phyloP scores from a whole-genome alignment of 306 rosid species.

The Fagus crenata region DNA sequence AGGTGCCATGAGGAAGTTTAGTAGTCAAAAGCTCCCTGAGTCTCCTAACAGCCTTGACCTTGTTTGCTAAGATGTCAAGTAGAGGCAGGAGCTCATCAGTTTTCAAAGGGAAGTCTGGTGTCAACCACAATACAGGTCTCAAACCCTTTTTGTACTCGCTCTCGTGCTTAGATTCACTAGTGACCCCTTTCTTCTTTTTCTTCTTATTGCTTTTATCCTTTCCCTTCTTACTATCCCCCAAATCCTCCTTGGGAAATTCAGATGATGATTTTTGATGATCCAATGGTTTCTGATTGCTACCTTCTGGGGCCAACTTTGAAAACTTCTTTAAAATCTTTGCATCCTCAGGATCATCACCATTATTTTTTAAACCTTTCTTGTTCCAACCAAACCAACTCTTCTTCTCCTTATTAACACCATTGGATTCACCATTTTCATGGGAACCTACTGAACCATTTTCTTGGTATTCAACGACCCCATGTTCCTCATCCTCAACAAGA shows the following conservation, averaged over 20 bases:
- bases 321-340: constrained; percentile 65
- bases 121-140: constrained; percentile 98
- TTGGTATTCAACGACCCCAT: constrained; percentile 50
- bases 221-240: constrained; percentile 68
- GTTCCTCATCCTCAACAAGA: constrained; percentile 74
- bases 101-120: constrained; percentile 92
- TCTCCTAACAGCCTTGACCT: constrained; percentile 96
- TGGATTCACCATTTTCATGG: constrained; percentile 65
- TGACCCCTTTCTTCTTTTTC: constrained; percentile 80
- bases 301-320: constrained; percentile 72
- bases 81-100: constrained; percentile 97
- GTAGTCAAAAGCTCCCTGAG: constrained; percentile 98
- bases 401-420: constrained; percentile 78
- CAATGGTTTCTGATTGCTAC: constrained; percentile 59
- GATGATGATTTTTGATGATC: constrained; percentile 72
- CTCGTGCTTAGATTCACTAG: constrained; percentile 73
- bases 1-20: constrained; percentile 88
- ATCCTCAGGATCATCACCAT: constrained; percentile 70
- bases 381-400: constrained; percentile 99
- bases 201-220: constrained; percentile 78
- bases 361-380: constrained; percentile 66
- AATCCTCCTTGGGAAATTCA: constrained; percentile 64
- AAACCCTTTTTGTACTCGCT: constrained; percentile 97
- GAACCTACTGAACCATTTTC: constrained; percentile 66
- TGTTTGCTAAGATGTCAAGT: constrained; percentile 94